Conservation (phyloP, 352 stramenopile species). For the Phytophthora brassicae region DNA sequence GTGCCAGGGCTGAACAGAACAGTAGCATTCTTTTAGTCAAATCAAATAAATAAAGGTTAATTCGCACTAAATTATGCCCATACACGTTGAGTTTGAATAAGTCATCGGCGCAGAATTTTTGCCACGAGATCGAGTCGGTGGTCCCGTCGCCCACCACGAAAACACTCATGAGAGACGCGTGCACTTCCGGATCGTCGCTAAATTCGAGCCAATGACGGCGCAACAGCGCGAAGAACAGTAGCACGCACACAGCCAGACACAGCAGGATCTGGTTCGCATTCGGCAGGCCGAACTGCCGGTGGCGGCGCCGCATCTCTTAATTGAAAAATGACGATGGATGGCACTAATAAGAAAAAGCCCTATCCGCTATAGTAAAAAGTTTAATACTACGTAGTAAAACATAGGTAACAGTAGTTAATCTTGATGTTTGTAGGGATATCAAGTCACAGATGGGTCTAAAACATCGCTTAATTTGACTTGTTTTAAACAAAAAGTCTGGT, state of each 20-base stretch:
- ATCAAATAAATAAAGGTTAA: not conserved
- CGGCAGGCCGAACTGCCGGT: conserved; percentile 75
- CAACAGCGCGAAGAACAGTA: conserved; percentile 70
- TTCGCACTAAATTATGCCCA: not conserved
- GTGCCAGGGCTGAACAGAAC: conserved; percentile 27
- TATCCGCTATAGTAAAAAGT: not conserved
- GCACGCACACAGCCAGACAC: conserved; percentile 45
- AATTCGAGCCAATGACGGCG: conserved; percentile 68
- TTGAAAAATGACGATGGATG: conserved; percentile 15
- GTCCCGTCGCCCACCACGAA: conserved; percentile 39
- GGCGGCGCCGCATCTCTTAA: conserved; percentile 41
- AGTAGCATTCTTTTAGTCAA: not conserved
- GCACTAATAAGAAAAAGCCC: not conserved
- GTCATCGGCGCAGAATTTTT: conserved; percentile 46
- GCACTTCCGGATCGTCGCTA: conserved; percentile 37
- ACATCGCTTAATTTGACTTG: conserved; percentile 15
- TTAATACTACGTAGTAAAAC: conserved; percentile 6
- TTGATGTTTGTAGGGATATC: conserved; percentile 11
- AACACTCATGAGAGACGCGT: conserved; percentile 63
- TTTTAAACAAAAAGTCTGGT: no score
- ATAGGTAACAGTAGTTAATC: no score
- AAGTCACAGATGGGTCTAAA: conserved; percentile 23
- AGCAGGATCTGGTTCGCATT: conserved; percentile 88
- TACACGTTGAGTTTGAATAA: conserved; percentile 31
- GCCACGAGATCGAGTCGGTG: conserved; percentile 51